phyloP scores from a whole-genome alignment of 163 green algal species.

The Chlorella variabilis region DNA sequence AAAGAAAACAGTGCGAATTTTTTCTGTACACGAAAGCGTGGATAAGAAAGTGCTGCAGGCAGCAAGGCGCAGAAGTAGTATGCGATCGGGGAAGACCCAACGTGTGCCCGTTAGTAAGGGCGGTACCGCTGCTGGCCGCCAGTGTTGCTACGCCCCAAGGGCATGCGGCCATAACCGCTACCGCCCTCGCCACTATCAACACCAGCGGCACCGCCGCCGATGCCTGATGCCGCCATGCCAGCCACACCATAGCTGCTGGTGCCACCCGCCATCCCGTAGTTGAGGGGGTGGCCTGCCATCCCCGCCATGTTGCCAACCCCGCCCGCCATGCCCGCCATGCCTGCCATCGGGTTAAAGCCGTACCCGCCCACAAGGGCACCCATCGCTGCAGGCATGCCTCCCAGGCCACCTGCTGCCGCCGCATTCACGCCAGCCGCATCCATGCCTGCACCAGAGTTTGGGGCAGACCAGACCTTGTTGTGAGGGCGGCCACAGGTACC shows the following conservation, averaged over 20 bases:
- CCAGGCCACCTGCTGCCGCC: neutral
- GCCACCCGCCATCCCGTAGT: too few species aligned
- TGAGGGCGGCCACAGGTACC: too few species aligned
- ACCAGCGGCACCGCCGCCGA: neutral
- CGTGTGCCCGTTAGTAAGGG: neutral
- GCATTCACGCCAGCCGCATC: neutral
- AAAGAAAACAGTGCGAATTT: too few species aligned
- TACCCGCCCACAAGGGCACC: neutral
- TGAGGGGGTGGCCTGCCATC: neutral
- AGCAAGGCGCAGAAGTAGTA: too few species aligned
- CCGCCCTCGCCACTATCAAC: neutral
- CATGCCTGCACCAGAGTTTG: neutral
- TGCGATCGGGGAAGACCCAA: too few species aligned
- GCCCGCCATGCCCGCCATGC: constrained; percentile 11
- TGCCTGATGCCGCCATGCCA: constrained; percentile 1
- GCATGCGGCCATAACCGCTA: neutral
- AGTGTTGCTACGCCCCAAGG: neutral
- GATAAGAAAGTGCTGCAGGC: too few species aligned
- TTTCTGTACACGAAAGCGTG: too few species aligned
- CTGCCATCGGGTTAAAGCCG: neutral
- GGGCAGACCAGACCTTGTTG: too few species aligned
- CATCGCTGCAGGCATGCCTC: too few species aligned
- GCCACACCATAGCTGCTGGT: neutral
- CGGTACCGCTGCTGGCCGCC: constrained; percentile 23
- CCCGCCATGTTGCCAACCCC: neutral